Evolutionary conservation across 2,329 filamentous ascomycete species (phyloP).

Genomic region (Colletotrichum camelliae): DNA sequence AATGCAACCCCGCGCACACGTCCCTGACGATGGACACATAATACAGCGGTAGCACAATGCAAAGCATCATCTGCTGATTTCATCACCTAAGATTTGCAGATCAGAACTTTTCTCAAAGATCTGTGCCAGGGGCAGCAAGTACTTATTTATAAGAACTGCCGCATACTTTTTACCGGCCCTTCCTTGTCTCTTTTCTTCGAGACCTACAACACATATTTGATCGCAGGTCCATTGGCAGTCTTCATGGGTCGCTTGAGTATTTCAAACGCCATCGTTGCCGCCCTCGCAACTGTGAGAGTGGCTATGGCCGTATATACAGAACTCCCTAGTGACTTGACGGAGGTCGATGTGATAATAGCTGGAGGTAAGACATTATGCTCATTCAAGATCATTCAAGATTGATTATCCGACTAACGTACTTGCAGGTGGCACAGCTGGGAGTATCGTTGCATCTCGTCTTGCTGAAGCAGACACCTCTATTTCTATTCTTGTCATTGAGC

Average conservation of each 20-base stretch:
- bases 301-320: background rate
- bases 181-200: background rate
- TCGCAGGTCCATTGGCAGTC: background rate
- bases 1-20: background rate
- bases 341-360: background rate
- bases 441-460: conserved; percentile 30
- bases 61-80: background rate
- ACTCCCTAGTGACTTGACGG: background rate
- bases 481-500: conserved; percentile 33
- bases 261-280: background rate
- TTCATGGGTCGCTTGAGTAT: background rate
- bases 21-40: background rate
- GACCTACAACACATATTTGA: background rate
- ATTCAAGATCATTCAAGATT: too few species aligned
- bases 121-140: background rate
- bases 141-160: background rate
- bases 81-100: background rate
- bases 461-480: conserved; percentile 29
- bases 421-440: conserved; percentile 32
- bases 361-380: background rate
- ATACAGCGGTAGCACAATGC: background rate
- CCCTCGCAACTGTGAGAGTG: background rate
- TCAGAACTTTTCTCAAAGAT: background rate
- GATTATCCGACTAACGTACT: background rate
- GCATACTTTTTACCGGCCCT: background rate